Conservation (phyloP, 1,139 yeast genomes). For the Geotrichum citri-aurantii region DNA sequence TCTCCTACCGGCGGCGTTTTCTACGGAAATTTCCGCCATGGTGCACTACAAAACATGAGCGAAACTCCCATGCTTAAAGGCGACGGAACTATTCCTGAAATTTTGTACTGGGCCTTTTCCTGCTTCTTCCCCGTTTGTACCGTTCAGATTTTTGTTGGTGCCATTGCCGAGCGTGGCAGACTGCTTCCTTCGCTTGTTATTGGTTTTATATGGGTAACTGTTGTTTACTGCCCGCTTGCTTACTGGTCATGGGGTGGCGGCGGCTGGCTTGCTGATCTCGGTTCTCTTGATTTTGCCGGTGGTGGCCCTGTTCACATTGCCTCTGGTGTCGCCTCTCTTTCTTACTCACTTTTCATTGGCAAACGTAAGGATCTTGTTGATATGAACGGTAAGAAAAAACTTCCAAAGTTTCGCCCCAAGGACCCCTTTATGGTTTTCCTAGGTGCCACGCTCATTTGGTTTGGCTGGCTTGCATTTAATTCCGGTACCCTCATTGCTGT, state of each 20-base stretch:
- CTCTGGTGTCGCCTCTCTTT: conserved; percentile 87
- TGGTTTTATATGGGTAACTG: conserved; percentile 79
- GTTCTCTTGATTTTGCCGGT: conserved; percentile 95
- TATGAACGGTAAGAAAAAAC: conserved; percentile 41
- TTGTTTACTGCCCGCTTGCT: conserved; percentile 91
- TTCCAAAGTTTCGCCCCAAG: conserved; percentile 91
- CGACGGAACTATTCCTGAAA: conserved; percentile 59
- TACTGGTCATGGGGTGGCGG: conserved; percentile 90
- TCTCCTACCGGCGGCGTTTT: conserved; percentile 67
- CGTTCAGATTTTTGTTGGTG: conserved; percentile 85
- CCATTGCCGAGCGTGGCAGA: conserved; percentile 89
- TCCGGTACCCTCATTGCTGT: conserved; percentile 65
- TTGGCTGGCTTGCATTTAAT: conserved; percentile 74
- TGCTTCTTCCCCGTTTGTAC: conserved; percentile 90
- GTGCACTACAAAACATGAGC: conserved; percentile 74
- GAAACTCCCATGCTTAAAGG: conserved; percentile 43
- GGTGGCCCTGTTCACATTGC: conserved; percentile 96
- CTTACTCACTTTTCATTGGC: conserved; percentile 75
- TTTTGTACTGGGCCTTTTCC: conserved; percentile 80
- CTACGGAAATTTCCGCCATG: conserved; percentile 74
- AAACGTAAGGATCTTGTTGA: conserved; percentile 46
- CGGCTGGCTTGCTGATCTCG: conserved; percentile 90
- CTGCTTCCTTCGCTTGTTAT: conserved; percentile 79
- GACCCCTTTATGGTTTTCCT: conserved; percentile 80
- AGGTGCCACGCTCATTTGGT: conserved; percentile 65